Evolutionary conservation across 2,329 filamentous ascomycete species (phyloP).

Genomic region (Neofusicoccum parvum): DNA sequence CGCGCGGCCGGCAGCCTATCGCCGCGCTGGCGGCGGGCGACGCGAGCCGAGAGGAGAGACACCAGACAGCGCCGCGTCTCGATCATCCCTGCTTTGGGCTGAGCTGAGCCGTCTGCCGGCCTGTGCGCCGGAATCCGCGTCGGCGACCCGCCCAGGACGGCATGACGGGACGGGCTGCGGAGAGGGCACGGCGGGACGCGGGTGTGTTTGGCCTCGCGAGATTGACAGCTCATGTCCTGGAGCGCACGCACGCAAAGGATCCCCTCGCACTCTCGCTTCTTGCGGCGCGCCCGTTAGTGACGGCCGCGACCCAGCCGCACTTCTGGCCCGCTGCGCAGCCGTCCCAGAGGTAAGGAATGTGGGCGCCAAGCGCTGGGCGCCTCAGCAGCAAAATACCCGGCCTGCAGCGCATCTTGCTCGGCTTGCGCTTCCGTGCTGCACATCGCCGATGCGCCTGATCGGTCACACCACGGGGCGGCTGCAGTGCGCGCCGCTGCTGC

Average conservation of each 20-base stretch:
- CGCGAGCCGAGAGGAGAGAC: constrained; percentile 17
- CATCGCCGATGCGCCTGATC: constrained; percentile 14
- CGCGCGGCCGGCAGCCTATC: constrained; percentile 5
- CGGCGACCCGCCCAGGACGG: not conserved
- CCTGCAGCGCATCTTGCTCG: not conserved
- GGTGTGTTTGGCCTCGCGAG: constrained; percentile 13
- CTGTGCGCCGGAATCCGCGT: constrained; percentile 6
- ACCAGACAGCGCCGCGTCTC: constrained; percentile 15
- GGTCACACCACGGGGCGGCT: not conserved
- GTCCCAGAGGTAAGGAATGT: constrained; percentile 5
- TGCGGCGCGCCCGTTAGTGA: constrained; percentile 5
- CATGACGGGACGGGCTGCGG: constrained; percentile 17
- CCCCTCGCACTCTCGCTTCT: constrained; percentile 12
- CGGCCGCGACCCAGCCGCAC: not conserved
- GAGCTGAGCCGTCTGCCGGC: not conserved
- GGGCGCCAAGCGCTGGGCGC: not conserved
- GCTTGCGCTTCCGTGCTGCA: not conserved
- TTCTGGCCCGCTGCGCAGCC: too few species aligned
- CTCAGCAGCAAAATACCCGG: not conserved
- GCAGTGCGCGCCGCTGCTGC: not conserved
- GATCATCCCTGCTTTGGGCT: constrained; percentile 6
- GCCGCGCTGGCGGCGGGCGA: not conserved
- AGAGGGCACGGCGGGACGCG: constrained; percentile 9
- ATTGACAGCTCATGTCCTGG: constrained; percentile 4
- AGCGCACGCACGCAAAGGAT: not conserved